Conservation (phyloP, 306 rosid genomes). For the Morella rubra region DNA sequence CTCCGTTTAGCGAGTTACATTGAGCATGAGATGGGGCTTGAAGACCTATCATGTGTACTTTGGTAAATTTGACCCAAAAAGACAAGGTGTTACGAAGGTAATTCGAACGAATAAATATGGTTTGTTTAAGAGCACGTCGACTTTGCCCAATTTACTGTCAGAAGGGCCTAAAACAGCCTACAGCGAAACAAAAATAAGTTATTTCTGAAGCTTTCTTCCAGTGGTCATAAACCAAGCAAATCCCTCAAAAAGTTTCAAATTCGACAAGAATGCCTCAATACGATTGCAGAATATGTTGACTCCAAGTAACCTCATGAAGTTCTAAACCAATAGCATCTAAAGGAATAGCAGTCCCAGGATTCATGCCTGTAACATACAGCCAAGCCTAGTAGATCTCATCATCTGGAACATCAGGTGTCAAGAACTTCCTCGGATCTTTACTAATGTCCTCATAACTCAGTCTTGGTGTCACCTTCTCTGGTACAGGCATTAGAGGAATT, state of each 20-base stretch:
- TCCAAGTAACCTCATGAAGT: constrained; percentile 8
- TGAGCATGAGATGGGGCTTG: no score
- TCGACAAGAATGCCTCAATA: constrained; percentile 5
- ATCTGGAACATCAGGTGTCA: constrained; percentile 77
- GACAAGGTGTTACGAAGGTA: no score
- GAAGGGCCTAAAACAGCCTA: background rate
- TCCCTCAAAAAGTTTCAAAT: constrained; percentile 7
- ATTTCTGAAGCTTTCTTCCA: background rate
- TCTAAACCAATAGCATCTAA: constrained; percentile 15
- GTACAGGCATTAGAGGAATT: constrained; percentile 78
- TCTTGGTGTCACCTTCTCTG: constrained; percentile 61
- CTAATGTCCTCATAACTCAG: constrained; percentile 51
- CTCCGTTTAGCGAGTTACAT: no score
- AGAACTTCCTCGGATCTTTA: constrained; percentile 63
- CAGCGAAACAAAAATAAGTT: background rate
- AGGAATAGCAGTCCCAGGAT: constrained; percentile 20
- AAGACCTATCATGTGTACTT: no score
- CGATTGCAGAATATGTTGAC: constrained; percentile 16
- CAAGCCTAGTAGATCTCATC: constrained; percentile 74
- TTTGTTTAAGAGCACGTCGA: background rate
- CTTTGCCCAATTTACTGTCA: background rate
- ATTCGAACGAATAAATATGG: no score
- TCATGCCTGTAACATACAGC: constrained; percentile 14
- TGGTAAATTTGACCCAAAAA: no score
- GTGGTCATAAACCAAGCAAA: background rate